A percentile compares a stretch with the other conserved stretches of the same genome.
Conservation (phyloP, 2,329 filamentous ascomycete species). For the Alternaria burnsii region DNA sequence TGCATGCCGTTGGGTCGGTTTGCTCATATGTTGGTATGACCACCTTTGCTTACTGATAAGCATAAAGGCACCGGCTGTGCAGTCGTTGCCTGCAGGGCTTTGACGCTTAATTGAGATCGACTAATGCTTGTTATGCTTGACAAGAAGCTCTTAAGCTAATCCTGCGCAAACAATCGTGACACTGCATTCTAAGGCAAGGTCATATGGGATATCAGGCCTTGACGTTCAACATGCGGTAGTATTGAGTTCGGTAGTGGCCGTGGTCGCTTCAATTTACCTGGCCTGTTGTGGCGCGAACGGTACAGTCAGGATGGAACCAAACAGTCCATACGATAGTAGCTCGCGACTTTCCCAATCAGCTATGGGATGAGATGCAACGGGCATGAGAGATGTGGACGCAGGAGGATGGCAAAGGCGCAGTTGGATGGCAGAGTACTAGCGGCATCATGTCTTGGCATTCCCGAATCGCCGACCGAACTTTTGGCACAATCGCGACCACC, state of each 20-base stretch:
- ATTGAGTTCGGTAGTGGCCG: not conserved
- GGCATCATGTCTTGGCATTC: constrained; percentile 29
- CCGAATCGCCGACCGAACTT: constrained; percentile 38
- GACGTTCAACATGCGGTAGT: not conserved
- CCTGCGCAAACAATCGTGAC: not conserved
- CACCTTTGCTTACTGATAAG: not conserved
- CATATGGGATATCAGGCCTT: not conserved
- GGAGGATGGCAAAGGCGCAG: not conserved
- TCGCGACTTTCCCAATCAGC: not conserved
- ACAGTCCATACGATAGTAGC: not conserved
- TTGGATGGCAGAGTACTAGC: not conserved
- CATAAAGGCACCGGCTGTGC: not conserved
- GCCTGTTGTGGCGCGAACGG: not conserved
- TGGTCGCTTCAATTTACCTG: not conserved
- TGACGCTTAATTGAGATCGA: not conserved
- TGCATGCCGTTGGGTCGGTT: not conserved
- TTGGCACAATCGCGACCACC: constrained; percentile 24
- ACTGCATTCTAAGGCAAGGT: not conserved
- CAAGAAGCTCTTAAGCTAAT: not conserved
- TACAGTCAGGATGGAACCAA: not conserved
- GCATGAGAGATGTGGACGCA: not conserved
- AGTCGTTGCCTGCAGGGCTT: not conserved
- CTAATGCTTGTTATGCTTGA: not conserved
- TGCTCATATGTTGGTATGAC: not conserved
- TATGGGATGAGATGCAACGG: not conserved